These are phyloP conservation scores for Clathrospora elynae DNA, from an alignment of 2,329 filamentous ascomycete genomes.

Conservation along the genomic window DNA sequence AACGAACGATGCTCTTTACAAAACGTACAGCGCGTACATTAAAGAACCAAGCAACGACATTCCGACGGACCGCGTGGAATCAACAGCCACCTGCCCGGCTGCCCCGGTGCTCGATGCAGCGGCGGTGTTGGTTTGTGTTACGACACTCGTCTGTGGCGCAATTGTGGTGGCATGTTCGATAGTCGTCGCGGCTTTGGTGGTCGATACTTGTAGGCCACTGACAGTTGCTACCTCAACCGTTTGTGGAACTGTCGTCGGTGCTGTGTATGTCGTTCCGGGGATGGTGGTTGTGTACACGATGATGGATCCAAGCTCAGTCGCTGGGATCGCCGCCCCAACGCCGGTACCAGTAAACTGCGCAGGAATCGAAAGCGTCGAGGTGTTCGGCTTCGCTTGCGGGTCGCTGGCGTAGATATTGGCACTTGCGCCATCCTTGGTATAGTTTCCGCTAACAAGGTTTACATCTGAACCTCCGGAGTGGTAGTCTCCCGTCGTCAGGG, in stretches of 20 bases:
- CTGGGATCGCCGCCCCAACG: constrained; percentile 54
- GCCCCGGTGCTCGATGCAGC: constrained; percentile 25
- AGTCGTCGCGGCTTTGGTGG: constrained; percentile 27
- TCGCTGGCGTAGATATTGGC: constrained; percentile 55
- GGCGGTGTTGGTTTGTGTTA: constrained; percentile 24
- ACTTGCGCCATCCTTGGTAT: constrained; percentile 46
- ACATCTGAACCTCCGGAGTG: constrained; percentile 46
- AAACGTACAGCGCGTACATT: constrained; percentile 30
- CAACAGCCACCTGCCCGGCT: constrained; percentile 23
- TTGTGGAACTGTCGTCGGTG: constrained; percentile 27
- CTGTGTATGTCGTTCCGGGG: constrained; percentile 33
- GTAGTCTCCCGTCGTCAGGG: constrained; percentile 53
- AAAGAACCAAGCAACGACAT: constrained; percentile 35
- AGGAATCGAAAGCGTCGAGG: constrained; percentile 52
- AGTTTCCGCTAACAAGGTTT: constrained; percentile 55
- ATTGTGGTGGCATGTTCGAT: constrained; percentile 33
- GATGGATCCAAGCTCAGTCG: constrained; percentile 49
- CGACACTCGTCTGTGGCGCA: constrained; percentile 23
- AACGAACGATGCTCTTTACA: constrained; percentile 12
- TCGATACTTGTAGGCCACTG: constrained; percentile 23
- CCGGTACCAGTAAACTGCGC: constrained; percentile 54
- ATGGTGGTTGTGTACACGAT: constrained; percentile 45
- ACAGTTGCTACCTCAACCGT: constrained; percentile 26
- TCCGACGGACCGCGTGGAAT: constrained; percentile 26
- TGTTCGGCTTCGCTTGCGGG: constrained; percentile 50